Base-by-base conservation (phyloP, 2,329 filamentous ascomycete species). In the Annulohypoxylon truncatum region DNA sequence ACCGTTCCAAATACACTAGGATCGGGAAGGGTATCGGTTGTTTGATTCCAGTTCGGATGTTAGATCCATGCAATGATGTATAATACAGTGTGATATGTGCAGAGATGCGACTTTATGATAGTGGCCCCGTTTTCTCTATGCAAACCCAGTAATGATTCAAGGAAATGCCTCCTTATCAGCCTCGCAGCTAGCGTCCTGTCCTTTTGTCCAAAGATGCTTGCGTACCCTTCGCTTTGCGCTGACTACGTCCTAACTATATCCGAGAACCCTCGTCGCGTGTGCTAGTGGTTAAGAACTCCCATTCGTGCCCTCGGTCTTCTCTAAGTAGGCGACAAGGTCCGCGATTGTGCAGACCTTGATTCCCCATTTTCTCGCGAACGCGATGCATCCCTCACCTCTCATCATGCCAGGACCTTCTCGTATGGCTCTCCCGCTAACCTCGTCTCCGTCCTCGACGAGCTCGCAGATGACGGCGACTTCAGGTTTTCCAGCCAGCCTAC, bases 311-410 rank as follows among this genome's bases (percentile, higher is more conserved):
- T 94, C 90, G 38, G 84, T 89, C 83, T 89, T 90, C 79, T 96
- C 91, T 63, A 97, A 82, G 78, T 96, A 92, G 61, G 83, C 84
- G 26, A 95, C 90, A 80, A 99, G 80, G 80, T 95, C 94, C 77
- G 95, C 94, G 81, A 99, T 98, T 28, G 96, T 98, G 81, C 94
- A 97, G 64, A 97, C 93, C 83, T 92, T 96, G 72, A 99, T 83
- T 3, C 94, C 94, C 89, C 92, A 98, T 80, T 86, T 89, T 79
- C 89, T 89, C 26, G 94, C 96, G 85, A 99, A 99, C 53, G 84
- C 87, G 76, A 99, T 83, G 81, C 94, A 97, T 35, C 88, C 92
- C 82, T 97, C 93, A 69, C 93, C 89, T 72, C 94, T 83, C 89
- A 98, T 90, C 96, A 99, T 99, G 24, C 91, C 93, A n/a, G 90